phyloP scores from a whole-genome alignment of 805 yeast genomes.

The Saturnispora sanitii region DNA sequence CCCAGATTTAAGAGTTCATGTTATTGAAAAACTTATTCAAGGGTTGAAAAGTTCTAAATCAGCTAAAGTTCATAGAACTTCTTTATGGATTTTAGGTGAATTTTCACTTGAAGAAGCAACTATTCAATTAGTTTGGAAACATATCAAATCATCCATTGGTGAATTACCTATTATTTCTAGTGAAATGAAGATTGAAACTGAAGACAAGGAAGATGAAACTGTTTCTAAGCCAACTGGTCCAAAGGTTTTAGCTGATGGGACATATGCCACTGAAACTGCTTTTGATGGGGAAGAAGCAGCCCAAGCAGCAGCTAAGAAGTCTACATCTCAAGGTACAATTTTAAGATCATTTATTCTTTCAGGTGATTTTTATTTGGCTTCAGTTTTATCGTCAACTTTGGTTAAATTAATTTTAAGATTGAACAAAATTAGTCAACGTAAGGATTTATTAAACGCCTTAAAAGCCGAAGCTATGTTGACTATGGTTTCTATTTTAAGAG shows the following conservation, averaged over 20 bases:
- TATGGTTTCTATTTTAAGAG: conserved; percentile 84
- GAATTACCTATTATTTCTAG: conserved; percentile 82
- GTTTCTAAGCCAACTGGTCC: conserved; percentile 47
- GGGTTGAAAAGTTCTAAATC: conserved; percentile 63
- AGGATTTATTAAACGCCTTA: conserved; percentile 60
- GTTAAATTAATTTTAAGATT: conserved; percentile 80
- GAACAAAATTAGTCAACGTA: conserved; percentile 42
- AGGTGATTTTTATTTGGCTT: conserved; percentile 86
- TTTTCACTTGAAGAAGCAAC: conserved; percentile 63
- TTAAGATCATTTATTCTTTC: conserved; percentile 70
- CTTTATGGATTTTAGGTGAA: conserved; percentile 95
- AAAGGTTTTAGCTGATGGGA: conserved; percentile 93
- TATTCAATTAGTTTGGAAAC: conserved; percentile 79
- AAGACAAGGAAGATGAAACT: conserved; percentile 15
- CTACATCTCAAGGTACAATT: conserved; percentile 40
- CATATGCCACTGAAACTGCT: conserved; percentile 93
- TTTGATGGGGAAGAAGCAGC: conserved; percentile 33
- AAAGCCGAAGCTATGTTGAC: conserved; percentile 92
- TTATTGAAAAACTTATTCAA: conserved; percentile 51
- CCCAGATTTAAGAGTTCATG: conserved; percentile 63
- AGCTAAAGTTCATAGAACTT: conserved; percentile 88
- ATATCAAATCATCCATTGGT: conserved; percentile 73
- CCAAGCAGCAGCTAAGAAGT: conserved; percentile 20
- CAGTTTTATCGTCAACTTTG: conserved; percentile 79
- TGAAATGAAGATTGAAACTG: conserved; percentile 35